Conservation (phyloP, 768 basidiomycete species). For the Omphalotus guepiniiformis region DNA sequence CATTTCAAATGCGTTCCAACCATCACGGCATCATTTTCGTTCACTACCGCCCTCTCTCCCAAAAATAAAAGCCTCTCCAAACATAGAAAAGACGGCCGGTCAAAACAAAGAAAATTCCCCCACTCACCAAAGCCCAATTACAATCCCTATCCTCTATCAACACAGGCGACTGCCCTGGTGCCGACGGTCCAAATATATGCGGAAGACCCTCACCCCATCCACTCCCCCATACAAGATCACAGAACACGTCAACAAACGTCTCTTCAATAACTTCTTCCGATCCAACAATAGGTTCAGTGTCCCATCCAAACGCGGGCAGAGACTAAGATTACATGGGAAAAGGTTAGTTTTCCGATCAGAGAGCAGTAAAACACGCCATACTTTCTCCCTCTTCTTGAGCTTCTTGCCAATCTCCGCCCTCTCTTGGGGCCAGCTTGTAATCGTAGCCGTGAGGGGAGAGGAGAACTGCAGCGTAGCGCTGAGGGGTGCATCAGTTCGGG, state of each 20-base stretch:
- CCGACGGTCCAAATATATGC: too few relatives aligned
- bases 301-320: constrained; percentile 82
- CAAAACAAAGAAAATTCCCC: not conserved
- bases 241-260: constrained; percentile 84
- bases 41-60: too few relatives aligned
- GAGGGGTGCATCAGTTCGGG: constrained; percentile 71
- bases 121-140: constrained; percentile 86
- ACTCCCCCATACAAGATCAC: constrained; percentile 74
- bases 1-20: too few relatives aligned
- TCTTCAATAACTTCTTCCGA: constrained; percentile 83
- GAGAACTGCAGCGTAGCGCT: constrained; percentile 64
- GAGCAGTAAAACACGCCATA: not conserved
- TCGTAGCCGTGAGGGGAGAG: not conserved
- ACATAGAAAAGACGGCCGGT: not conserved
- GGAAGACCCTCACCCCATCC: constrained; percentile 77
- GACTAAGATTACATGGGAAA: not conserved
- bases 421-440: constrained; percentile 64
- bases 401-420: constrained; percentile 71
- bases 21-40: too few relatives aligned
- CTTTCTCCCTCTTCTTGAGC: constrained; percentile 79
- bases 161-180: not conserved
- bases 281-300: constrained; percentile 80
- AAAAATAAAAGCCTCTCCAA: too few relatives aligned
- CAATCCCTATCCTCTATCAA: constrained; percentile 66
- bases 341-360: not conserved